Base-by-base conservation (phyloP, 1,284 basidiomycete species). In the Phellopilus nigrolimitatus region DNA sequence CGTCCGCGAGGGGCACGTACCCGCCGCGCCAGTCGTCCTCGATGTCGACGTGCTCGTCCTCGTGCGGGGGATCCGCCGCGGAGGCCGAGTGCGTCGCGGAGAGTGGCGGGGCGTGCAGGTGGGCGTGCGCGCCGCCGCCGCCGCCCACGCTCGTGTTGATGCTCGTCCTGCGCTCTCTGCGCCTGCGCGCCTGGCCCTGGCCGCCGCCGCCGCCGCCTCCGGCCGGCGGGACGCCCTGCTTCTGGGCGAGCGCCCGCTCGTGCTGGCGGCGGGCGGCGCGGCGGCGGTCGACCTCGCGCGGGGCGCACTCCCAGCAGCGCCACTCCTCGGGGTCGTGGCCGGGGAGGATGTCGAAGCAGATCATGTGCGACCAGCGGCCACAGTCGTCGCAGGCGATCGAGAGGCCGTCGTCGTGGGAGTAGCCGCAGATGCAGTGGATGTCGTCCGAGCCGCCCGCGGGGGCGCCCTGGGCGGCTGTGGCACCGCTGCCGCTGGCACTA, bases 341-440 rank as follows among this genome's bases (percentile, higher is more conserved):
- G 43, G 80, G 71, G 17, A 72, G 68, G 61, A 92, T 86, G 28
- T 79, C 81, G 61, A 95, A 91, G 67, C 94, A 97, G 4, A 85
- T 84, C 5, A 82, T 88, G 68, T 97, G 94, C 62, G 90, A 91
- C 93, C 94, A 97, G 15, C 89, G 79, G 21, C 79, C 79, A 66
- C 95, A 97, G 47, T 76, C 70, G 66, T 97, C 95, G 68, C 94
- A 97, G 22, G 90, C 91, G 53, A 97, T 92, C 13, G 87, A 90
- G 69, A 92, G 94, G 13, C 93, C 93, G 64, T 95, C 92, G 69
- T 95, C 94, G 60, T 84, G 78, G 38, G 79, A 71, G 56, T 72
- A 74, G 3, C 79, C 81, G 62, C 90, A 92, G 47, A 91, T 87
- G 63, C 91, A 92, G 41, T 71, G 69, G 51, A 86, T 83, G 43